phyloP scores from a whole-genome alignment of 345 rosid species.

The Diplotaxis tenuifolia region DNA sequence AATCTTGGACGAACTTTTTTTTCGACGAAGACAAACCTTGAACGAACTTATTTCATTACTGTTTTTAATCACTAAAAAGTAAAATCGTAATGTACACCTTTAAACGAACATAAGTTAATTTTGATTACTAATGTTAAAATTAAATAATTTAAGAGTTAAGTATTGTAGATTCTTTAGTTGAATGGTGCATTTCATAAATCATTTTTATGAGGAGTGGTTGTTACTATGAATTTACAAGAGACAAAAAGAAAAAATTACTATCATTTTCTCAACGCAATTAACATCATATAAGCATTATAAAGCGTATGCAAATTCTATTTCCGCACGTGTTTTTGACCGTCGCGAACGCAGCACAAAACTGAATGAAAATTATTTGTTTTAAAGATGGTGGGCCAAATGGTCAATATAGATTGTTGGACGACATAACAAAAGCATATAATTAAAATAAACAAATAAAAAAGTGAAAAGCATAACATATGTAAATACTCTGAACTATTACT shows the following conservation, averaged over 20 bases:
- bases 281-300: slow-evolving; percentile 17
- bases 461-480: slow-evolving; percentile 6
- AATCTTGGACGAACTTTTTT: neutral
- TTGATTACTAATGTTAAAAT: neutral
- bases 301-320: neutral
- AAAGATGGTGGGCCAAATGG: slow-evolving; percentile 22
- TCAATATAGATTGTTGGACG: neutral
- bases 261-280: neutral
- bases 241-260: neutral
- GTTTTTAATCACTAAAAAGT: neutral
- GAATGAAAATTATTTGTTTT: slow-evolving; percentile 2
- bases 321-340: slow-evolving; percentile 28
- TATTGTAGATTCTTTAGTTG: neutral
- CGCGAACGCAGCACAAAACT: slow-evolving; percentile 27
- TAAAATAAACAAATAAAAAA: neutral
- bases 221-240: neutral
- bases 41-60: neutral
- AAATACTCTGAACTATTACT: slow-evolving; percentile 29
- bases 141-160: neutral
- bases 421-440: neutral
- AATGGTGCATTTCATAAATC: neutral
- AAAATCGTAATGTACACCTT: neutral
- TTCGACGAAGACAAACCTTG: too few relatives aligned
- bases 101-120: neutral
- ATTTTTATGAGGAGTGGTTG: neutral